Percentiles rank a stretch among this genome's conserved stretches.
Conservation (phyloP, 2,329 filamentous ascomycete genomes). For the Trichoderma breve region DNA sequence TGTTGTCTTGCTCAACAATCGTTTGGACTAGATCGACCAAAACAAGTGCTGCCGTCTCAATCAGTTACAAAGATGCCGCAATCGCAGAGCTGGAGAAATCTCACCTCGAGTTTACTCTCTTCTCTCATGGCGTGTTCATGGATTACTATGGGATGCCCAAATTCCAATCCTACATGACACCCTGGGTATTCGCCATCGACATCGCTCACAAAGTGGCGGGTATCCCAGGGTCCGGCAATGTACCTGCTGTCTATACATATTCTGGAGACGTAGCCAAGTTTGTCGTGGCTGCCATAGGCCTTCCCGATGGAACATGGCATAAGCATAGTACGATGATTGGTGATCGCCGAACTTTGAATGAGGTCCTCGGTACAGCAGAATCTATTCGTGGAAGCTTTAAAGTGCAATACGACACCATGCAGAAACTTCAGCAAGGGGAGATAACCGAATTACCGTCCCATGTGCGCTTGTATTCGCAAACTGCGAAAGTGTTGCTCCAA, state of each 20-base stretch:
- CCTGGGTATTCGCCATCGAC: neutral
- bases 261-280: neutral
- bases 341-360: neutral
- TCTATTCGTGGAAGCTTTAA: neutral
- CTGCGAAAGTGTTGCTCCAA: neutral
- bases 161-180: neutral
- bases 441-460: neutral
- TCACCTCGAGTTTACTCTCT: neutral
- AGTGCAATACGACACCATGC: neutral
- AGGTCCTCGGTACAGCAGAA: neutral
- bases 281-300: neutral
- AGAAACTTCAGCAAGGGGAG: neutral
- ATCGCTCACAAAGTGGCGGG: neutral
- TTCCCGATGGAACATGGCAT: neutral
- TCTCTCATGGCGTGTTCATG: neutral
- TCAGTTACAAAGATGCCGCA: neutral
- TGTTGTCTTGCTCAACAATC: neutral
- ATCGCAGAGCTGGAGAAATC: neutral
- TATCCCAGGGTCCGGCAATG: neutral
- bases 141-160: neutral
- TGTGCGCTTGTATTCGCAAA: neutral
- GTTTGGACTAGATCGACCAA: neutral
- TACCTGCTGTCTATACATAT: neutral
- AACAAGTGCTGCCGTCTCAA: neutral
- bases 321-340: neutral